Percentiles rank a stretch among this genome's conserved stretches.
Conservation (phyloP, 495 filamentous ascomycete species). For the Jackrogersella multiformis region DNA sequence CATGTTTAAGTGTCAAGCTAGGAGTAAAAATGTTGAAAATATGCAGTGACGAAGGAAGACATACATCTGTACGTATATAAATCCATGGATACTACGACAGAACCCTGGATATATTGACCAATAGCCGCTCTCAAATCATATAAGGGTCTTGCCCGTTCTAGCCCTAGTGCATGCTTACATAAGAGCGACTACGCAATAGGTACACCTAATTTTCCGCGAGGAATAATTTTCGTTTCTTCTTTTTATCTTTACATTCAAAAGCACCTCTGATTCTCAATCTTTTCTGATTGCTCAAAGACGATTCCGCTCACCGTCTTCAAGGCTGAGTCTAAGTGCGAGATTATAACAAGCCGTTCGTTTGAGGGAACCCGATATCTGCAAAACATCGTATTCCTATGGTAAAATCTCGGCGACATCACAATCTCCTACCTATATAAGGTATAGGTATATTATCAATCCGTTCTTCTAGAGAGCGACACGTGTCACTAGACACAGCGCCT, state of each 20-base stretch:
- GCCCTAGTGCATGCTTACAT: slow-evolving; percentile 1
- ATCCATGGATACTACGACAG: no score
- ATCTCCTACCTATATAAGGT: slow-evolving; percentile 9
- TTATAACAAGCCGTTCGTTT: slow-evolving; percentile 47
- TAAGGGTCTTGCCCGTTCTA: slow-evolving; percentile 9
- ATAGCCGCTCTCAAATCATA: slow-evolving; percentile 2
- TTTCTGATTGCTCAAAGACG: slow-evolving; percentile 43
- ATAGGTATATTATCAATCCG: slow-evolving; percentile 5
- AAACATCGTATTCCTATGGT: slow-evolving; percentile 48
- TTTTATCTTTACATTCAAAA: slow-evolving; percentile 44
- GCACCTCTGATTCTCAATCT: slow-evolving; percentile 43
- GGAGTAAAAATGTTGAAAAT: not conserved
- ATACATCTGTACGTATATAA: slow-evolving; percentile 2
- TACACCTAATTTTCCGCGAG: slow-evolving; percentile 11
- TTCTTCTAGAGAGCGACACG: slow-evolving; percentile 3
- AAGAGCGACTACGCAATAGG: slow-evolving; percentile 1
- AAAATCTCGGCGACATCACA: slow-evolving; percentile 46
- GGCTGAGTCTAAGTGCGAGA: slow-evolving; percentile 47
- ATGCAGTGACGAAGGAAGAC: slow-evolving; percentile 7
- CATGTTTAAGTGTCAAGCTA: slow-evolving; percentile 1
- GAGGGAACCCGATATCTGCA: slow-evolving; percentile 41
- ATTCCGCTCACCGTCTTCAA: slow-evolving; percentile 39
- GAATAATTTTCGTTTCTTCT: slow-evolving; percentile 14
- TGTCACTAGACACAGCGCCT: slow-evolving; percentile 19
- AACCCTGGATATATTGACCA: not conserved